These are phyloP conservation scores for Voacanga thouarsii DNA, from an alignment of 257 asterid species.

Conservation along the genomic window DNA sequence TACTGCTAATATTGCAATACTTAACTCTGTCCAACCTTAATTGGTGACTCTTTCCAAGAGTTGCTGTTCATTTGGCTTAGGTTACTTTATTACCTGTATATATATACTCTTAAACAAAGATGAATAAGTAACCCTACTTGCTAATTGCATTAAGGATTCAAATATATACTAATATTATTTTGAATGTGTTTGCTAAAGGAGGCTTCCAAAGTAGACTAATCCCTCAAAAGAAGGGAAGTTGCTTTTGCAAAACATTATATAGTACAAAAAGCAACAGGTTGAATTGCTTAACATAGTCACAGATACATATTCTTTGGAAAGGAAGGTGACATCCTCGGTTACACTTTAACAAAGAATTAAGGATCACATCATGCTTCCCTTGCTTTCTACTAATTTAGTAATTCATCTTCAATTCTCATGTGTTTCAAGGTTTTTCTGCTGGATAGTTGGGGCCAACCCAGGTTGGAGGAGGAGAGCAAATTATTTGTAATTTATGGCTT, in stretches of 20 bases:
- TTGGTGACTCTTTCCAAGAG: background rate
- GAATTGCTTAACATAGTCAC: background rate
- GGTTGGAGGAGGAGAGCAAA: too few species aligned
- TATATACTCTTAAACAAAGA: too few species aligned
- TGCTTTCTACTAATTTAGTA: background rate
- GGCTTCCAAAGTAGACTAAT: background rate
- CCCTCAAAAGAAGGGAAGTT: constrained; percentile 7
- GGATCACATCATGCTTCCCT: background rate
- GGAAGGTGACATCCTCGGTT: background rate
- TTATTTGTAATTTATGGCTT: too few species aligned
- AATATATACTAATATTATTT: too few species aligned
- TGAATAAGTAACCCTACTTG: too few species aligned
- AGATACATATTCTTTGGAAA: background rate
- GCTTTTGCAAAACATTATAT: background rate
- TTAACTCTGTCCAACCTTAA: background rate
- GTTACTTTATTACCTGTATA: background rate
- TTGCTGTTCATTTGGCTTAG: too few species aligned
- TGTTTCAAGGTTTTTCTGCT: background rate
- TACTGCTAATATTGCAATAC: background rate
- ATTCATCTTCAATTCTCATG: background rate
- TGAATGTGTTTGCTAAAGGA: background rate
- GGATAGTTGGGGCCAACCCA: too few species aligned
- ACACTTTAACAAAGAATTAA: background rate
- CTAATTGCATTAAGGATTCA: too few species aligned
- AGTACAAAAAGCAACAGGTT: background rate